Conservation (phyloP, 352 stramenopile genomes). For the Phytophthora capsici region DNA sequence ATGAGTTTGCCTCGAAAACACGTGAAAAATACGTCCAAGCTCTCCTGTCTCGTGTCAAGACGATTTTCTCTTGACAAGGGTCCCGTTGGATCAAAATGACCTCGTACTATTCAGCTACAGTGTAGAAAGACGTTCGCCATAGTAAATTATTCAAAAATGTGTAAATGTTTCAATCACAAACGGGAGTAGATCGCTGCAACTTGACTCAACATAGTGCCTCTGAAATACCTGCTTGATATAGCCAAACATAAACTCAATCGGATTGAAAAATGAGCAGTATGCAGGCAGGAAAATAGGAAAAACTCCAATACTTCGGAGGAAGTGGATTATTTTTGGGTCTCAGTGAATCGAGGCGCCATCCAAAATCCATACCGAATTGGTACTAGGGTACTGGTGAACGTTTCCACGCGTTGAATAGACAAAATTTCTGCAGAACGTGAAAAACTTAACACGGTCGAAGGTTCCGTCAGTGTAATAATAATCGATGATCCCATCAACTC, state of each 20-base stretch:
- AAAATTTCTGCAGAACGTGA: constrained; percentile 20
- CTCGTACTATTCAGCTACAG: background rate
- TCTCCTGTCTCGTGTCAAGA: no score
- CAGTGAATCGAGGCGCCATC: constrained; percentile 35
- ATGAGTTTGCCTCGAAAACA: no score
- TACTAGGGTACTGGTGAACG: constrained; percentile 20
- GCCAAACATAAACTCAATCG: background rate
- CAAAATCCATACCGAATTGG: constrained; percentile 34
- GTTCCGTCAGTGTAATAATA: background rate
- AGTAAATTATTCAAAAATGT: background rate
- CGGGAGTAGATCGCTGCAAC: background rate
- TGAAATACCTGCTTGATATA: background rate
- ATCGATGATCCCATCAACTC: background rate
- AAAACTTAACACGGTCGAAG: constrained; percentile 13
- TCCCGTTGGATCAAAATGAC: background rate
- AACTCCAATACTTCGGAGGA: background rate
- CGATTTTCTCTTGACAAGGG: background rate
- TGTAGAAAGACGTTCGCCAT: background rate
- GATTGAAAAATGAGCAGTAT: background rate
- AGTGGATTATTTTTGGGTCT: constrained; percentile 37
- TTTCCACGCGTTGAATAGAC: background rate
- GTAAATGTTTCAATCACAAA: background rate
- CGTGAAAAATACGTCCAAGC: no score
- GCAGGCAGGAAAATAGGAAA: background rate
- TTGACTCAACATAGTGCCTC: background rate